Evolutionary conservation across 768 basidiomycete genomes (phyloP).

Genomic region (Cystobasidium ongulense): DNA sequence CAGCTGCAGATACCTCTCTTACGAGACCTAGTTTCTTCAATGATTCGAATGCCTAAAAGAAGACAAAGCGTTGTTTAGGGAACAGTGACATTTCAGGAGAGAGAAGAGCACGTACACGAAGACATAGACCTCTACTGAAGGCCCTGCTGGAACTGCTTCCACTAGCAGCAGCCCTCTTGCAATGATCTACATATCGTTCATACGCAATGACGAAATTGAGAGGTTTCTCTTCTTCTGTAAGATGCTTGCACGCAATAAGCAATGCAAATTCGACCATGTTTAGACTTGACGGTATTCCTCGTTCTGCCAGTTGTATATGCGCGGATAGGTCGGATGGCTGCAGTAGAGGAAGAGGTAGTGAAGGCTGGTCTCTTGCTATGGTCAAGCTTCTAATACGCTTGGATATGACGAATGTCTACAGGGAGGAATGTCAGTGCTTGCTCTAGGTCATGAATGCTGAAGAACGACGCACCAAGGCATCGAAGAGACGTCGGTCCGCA

Average conservation of each 20-base stretch:
- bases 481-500: slow-evolving; percentile 18
- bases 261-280: slow-evolving; percentile 54
- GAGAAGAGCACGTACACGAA: slow-evolving; percentile 4
- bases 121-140: slow-evolving; percentile 16
- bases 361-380: neutral
- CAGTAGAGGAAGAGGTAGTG: neutral
- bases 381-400: neutral
- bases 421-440: neutral
- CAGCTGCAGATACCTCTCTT: neutral
- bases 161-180: slow-evolving; percentile 26
- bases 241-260: slow-evolving; percentile 74
- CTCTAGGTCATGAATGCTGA: neutral
- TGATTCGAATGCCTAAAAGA: slow-evolving; percentile 31
- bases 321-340: slow-evolving; percentile 60
- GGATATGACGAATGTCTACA: neutral
- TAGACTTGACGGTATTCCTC: neutral
- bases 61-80: neutral
- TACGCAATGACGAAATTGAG: slow-evolving; percentile 90
- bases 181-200: slow-evolving; percentile 49
- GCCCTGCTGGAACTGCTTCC: slow-evolving; percentile 21
- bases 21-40: slow-evolving; percentile 25
- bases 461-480: neutral
- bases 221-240: slow-evolving; percentile 65
- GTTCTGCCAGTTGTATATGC: neutral
- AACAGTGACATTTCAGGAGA: neutral